phyloP scores from a whole-genome alignment of 2,329 filamentous ascomycete genomes.

The Fusarium goolgardi region DNA sequence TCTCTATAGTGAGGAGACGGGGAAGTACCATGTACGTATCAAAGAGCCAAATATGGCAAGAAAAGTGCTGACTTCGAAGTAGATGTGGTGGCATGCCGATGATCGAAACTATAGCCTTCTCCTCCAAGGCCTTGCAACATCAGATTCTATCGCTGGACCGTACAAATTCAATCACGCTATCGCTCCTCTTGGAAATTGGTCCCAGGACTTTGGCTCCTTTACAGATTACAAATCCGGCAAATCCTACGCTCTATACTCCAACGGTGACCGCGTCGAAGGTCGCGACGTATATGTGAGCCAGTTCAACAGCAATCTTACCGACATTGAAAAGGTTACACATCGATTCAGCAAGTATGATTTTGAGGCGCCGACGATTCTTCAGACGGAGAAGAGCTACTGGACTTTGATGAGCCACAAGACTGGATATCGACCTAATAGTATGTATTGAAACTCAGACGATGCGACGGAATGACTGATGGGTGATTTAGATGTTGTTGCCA shows the following conservation, averaged over 20 bases:
- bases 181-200: slow-evolving; percentile 70
- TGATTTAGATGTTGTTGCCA: slow-evolving; percentile 61
- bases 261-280: slow-evolving; percentile 65
- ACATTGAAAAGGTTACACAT: slow-evolving; percentile 63
- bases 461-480: neutral
- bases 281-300: slow-evolving; percentile 68
- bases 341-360: slow-evolving; percentile 70
- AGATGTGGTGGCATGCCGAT: slow-evolving; percentile 72
- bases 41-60: accelerated
- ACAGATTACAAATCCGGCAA: slow-evolving; percentile 68
- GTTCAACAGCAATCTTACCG: slow-evolving; percentile 64
- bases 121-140: slow-evolving; percentile 66
- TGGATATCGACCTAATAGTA: slow-evolving; percentile 69
- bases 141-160: slow-evolving; percentile 64
- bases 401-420: slow-evolving; percentile 73
- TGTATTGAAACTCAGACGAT: accelerated
- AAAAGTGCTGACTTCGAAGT: slow-evolving; percentile 31
- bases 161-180: slow-evolving; percentile 66
- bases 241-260: slow-evolving; percentile 69
- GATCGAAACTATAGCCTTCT: slow-evolving; percentile 67
- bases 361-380: slow-evolving; percentile 69
- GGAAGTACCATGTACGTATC: slow-evolving; percentile 64
- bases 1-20: slow-evolving; percentile 64
- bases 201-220: slow-evolving; percentile 71
- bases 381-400: slow-evolving; percentile 70